Evolutionary conservation across 176 grass and related monocot species (phyloP).

Genomic region (Paspalum vaginatum): DNA sequence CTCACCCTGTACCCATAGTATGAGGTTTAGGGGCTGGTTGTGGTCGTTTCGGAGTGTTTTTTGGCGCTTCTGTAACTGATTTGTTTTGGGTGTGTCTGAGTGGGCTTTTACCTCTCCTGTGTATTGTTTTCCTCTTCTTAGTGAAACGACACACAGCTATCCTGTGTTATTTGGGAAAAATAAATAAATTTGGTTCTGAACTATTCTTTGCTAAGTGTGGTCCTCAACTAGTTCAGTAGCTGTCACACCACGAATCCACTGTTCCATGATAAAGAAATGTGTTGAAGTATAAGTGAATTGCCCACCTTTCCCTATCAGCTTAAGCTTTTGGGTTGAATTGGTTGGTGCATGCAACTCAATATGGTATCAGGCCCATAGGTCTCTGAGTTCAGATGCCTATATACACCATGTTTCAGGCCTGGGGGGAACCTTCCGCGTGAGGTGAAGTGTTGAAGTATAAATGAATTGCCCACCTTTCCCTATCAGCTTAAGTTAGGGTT

Average conservation of each 20-base stretch:
- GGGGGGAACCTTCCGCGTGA: no score
- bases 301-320: no score
- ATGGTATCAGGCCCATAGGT: no score
- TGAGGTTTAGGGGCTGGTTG: background rate
- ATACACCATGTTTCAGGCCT: no score
- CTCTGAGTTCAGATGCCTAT: no score
- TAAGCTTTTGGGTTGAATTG: no score
- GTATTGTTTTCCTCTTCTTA: background rate
- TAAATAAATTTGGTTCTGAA: background rate
- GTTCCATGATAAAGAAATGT: background rate
- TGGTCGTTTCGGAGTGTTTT: background rate
- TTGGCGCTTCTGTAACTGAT: background rate
- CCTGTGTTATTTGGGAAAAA: background rate
- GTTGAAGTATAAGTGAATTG: no score
- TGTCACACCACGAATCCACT: background rate
- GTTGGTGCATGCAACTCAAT: no score
- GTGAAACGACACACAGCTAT: background rate
- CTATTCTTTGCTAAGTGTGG: background rate
- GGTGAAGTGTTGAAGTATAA: no score
- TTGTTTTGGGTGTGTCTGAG: background rate
- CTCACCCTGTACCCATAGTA: background rate
- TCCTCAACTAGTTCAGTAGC: conserved; percentile 8
- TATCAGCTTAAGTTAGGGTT: no score
- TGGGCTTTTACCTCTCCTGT: background rate
- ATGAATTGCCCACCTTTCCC: no score